A percentile compares a stretch with the other conserved stretches of the same genome.
Conservation (phyloP, 1,284 basidiomycete species). For the Coniferiporia sulphurascens region DNA sequence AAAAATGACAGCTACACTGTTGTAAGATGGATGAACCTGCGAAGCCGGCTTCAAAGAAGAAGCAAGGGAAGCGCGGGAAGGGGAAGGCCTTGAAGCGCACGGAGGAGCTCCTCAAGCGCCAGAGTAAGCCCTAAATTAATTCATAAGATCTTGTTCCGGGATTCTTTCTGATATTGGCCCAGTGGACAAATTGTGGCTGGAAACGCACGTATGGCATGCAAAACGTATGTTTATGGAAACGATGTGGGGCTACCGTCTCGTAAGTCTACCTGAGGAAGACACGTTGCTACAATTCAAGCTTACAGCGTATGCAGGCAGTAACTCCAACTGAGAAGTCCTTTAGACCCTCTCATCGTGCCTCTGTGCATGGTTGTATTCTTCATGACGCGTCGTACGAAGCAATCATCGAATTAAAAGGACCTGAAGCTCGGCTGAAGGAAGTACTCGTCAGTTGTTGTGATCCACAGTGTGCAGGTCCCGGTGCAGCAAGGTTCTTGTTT, state of each 20-base stretch:
- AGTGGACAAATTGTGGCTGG: slow-evolving; percentile 87
- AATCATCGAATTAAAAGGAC: slow-evolving; percentile 68
- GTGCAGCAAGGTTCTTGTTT: slow-evolving; percentile 47
- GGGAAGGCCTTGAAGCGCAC: slow-evolving; percentile 45
- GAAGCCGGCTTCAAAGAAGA: slow-evolving; percentile 48
- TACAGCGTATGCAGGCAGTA: slow-evolving; percentile 45
- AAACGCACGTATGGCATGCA: slow-evolving; percentile 92
- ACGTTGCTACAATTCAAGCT: not conserved
- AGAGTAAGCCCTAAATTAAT: slow-evolving; percentile 41
- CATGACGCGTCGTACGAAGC: slow-evolving; percentile 86
- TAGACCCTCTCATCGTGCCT: slow-evolving; percentile 83
- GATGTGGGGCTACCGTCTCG: slow-evolving; percentile 85
- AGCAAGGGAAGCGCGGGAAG: slow-evolving; percentile 55
- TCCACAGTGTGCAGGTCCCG: slow-evolving; percentile 50
- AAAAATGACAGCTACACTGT: slow-evolving; percentile 9
- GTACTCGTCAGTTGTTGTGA: slow-evolving; percentile 60
- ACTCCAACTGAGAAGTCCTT: slow-evolving; percentile 88
- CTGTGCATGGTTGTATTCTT: slow-evolving; percentile 75
- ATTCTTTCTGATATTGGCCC: slow-evolving; percentile 12
- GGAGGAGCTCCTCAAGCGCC: slow-evolving; percentile 55
- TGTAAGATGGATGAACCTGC: slow-evolving; percentile 73
- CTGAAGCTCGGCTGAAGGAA: slow-evolving; percentile 45
- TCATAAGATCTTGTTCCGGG: not conserved
- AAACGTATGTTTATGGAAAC: slow-evolving; percentile 91
- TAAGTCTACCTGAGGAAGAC: slow-evolving; percentile 24